phyloP scores from a whole-genome alignment of 345 rosid genomes.

The Moricandia moricandioides region DNA sequence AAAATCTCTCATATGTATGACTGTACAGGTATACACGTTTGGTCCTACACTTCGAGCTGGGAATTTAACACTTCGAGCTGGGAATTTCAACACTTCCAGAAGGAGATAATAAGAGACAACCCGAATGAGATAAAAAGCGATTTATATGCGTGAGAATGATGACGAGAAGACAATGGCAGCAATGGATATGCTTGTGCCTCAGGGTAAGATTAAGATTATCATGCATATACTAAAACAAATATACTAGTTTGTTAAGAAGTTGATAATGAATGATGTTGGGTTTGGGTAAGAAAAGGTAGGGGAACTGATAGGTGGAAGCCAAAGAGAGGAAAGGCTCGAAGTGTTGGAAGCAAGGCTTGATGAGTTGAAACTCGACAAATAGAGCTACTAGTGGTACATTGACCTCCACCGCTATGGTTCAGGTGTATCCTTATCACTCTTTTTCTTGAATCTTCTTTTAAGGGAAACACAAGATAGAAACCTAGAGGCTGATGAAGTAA shows the following conservation, averaged over 20 bases:
- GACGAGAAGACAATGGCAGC: constrained; percentile 99
- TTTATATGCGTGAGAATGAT: constrained; percentile 95
- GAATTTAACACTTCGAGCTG: constrained; percentile 33
- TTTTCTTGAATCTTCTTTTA: not conserved
- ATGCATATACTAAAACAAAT: not conserved
- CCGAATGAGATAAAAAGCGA: constrained; percentile 97
- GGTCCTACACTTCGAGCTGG: constrained; percentile 90
- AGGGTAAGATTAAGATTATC: constrained; percentile 46
- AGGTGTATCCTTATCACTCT: constrained; percentile 44
- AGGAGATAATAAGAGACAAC: constrained; percentile 72
- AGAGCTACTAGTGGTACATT: constrained; percentile 93
- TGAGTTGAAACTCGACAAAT: constrained; percentile 70
- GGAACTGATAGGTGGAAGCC: constrained; percentile 98
- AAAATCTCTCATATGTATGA: not conserved
- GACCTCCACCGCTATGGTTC: constrained; percentile 95
- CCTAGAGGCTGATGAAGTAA: not conserved
- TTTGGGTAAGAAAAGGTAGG: constrained; percentile 53
- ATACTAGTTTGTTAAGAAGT: too few relatives aligned
- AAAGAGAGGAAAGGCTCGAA: constrained; percentile 67
- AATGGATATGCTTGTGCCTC: constrained; percentile 97
- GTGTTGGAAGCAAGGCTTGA: constrained; percentile 79
- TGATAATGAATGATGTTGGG: too few relatives aligned
- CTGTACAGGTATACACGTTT: constrained; percentile 79
- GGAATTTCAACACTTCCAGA: too few relatives aligned
- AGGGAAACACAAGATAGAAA: not conserved